Conservation (phyloP, 371 early-diverging fungal species). For the Capniomyces stellatus region DNA sequence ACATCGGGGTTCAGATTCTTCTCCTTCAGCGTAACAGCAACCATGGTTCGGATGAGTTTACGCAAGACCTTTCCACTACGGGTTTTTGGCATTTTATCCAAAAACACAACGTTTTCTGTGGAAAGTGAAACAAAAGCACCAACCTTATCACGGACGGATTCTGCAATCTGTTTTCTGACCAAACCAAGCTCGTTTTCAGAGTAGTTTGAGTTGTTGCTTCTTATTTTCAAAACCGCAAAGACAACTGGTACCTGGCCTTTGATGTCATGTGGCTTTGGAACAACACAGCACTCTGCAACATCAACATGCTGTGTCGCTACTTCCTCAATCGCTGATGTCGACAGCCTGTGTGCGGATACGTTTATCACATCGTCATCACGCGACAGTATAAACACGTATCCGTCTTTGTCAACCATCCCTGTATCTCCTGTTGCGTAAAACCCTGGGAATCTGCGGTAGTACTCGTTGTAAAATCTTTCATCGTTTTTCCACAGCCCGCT, state of each 20-base stretch:
- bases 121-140: conserved; percentile 71
- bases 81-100: conserved; percentile 81
- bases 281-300: conserved; percentile 71
- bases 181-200: conserved; percentile 9
- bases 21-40: conserved; percentile 9
- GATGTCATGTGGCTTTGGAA: conserved; percentile 41
- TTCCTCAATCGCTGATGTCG: conserved; percentile 82
- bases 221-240: conserved; percentile 34
- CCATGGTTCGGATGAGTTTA: conserved; percentile 55
- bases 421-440: conserved; percentile 78
- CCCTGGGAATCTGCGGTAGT: conserved; percentile 60
- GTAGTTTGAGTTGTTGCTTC: no score
- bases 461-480: conserved; percentile 51
- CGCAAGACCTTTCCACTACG: conserved; percentile 84
- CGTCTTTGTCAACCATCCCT: conserved; percentile 58
- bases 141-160: conserved; percentile 37
- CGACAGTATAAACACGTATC: conserved; percentile 64
- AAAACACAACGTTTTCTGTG: conserved; percentile 33
- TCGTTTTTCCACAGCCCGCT: conserved; percentile 57
- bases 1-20: conserved; percentile 9
- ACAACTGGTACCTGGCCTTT: conserved; percentile 56
- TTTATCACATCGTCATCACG: conserved; percentile 93
- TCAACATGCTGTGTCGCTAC: conserved; percentile 42
- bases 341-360: conserved; percentile 82
- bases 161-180: conserved; percentile 28